Evolutionary conservation across 805 yeast genomes (phyloP).

Genomic region (Barnettozyma sucrosica): DNA sequence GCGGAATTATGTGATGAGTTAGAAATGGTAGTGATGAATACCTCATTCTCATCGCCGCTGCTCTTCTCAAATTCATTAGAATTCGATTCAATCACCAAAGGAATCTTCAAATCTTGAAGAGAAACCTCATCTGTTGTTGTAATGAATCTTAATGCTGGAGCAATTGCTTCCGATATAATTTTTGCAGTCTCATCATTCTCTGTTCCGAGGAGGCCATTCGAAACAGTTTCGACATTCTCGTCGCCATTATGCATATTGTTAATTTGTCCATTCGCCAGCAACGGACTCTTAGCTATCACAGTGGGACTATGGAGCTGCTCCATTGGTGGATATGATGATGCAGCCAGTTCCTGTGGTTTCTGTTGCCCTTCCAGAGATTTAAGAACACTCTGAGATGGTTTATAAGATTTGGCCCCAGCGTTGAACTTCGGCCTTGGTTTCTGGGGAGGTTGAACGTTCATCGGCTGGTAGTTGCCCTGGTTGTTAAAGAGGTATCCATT

Average conservation of each 20-base stretch:
- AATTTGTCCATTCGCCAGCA: not conserved
- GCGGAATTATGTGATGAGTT: conserved; percentile 2
- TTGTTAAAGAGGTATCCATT: not conserved
- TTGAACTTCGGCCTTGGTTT: conserved; percentile 2
- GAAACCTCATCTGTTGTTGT: conserved; percentile 2
- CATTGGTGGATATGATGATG: not conserved
- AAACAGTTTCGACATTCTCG: not conserved
- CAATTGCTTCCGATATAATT: not conserved
- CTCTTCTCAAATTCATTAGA: conserved; percentile 1
- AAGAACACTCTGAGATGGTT: not conserved
- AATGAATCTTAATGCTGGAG: conserved; percentile 4
- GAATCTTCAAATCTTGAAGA: conserved; percentile 2
- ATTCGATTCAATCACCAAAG: conserved; percentile 6
- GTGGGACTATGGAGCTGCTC: not conserved
- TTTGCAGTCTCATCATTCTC: not conserved
- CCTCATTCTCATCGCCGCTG: not conserved
- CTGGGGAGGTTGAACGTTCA: not conserved
- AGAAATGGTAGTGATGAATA: not conserved
- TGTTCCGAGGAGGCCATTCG: not conserved
- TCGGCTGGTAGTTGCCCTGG: conserved; percentile 1
- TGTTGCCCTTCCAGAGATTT: not conserved
- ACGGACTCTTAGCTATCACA: not conserved
- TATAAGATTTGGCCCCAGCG: not conserved
- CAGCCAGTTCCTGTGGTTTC: not conserved
- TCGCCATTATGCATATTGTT: not conserved